phyloP scores from a whole-genome alignment of 2,329 filamentous ascomycete species.

The Pyrenochaeta sp. region DNA sequence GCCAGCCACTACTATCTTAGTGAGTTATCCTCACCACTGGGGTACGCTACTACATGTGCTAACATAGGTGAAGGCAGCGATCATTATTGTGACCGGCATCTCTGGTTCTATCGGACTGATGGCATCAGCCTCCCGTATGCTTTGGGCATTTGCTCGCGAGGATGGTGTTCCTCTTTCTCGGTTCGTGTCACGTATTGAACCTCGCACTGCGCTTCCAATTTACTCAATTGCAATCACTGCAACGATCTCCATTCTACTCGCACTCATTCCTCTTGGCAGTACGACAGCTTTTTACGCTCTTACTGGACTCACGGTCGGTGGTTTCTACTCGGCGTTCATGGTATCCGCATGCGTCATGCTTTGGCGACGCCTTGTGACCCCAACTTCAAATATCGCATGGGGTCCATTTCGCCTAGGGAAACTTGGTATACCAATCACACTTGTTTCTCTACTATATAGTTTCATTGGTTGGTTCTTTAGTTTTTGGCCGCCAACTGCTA shows the following conservation, averaged over 20 bases:
- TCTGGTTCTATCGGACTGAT: conserved; percentile 13
- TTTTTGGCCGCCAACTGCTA: conserved; percentile 16
- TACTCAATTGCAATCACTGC: conserved; percentile 49
- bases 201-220: conserved; percentile 38
- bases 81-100: conserved; percentile 17
- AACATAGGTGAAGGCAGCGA: not conserved
- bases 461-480: conserved; percentile 24
- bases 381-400: conserved; percentile 5
- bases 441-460: conserved; percentile 16
- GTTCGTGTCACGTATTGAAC: conserved; percentile 20
- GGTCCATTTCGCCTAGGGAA: conserved; percentile 14
- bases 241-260: conserved; percentile 11
- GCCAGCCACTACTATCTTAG: not conserved
- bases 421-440: conserved; percentile 12
- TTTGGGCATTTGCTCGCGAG: conserved; percentile 29
- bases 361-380: conserved; percentile 4
- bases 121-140: conserved; percentile 21
- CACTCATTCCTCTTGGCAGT: conserved; percentile 18
- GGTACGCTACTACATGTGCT: not conserved
- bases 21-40: not conserved
- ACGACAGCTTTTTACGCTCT: conserved; percentile 19
- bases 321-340: conserved; percentile 21
- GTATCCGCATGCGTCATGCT: conserved; percentile 15
- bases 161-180: conserved; percentile 27
- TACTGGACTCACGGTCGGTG: conserved; percentile 13